Conservation (phyloP, 768 basidiomycete genomes). For the Suillus americanus region DNA sequence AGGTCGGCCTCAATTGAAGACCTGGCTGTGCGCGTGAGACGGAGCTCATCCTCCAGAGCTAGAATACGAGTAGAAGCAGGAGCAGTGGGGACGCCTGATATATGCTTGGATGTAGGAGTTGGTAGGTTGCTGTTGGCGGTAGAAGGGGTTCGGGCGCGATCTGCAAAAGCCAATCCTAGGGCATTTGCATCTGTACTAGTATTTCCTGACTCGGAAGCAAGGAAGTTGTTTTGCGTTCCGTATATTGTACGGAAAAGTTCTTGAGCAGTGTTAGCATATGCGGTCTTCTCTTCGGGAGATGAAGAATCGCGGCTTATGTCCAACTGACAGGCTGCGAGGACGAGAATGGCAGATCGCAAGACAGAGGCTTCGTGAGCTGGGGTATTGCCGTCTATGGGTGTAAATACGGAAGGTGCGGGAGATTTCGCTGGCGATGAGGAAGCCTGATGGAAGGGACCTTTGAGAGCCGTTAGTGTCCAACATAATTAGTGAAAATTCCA, state of each 20-base stretch:
- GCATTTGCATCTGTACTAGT: constrained; percentile 16
- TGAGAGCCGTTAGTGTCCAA: constrained; percentile 15
- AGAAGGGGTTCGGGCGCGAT: constrained; percentile 5
- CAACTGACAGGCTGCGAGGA: constrained; percentile 33
- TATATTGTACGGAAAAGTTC: constrained; percentile 33
- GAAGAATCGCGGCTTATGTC: constrained; percentile 30
- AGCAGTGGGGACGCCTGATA: neutral
- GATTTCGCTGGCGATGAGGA: constrained; percentile 11
- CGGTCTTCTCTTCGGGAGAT: constrained; percentile 17
- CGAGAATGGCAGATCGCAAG: constrained; percentile 28
- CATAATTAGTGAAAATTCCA: constrained; percentile 9
- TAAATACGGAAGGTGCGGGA: constrained; percentile 10
- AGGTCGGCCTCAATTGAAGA: constrained; percentile 22
- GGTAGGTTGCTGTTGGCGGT: neutral
- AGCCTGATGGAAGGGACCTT: constrained; percentile 10
- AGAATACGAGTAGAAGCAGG: constrained; percentile 16
- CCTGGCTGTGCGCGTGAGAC: constrained; percentile 13
- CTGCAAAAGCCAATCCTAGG: constrained; percentile 27
- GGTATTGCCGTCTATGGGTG: constrained; percentile 8
- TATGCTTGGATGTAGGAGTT: neutral
- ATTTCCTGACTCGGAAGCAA: constrained; percentile 18
- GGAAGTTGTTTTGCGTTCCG: constrained; percentile 21
- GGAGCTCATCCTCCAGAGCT: constrained; percentile 26
- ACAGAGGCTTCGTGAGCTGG: constrained; percentile 16
- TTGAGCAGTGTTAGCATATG: constrained; percentile 22